These are phyloP conservation scores for Botryotinia convoluta DNA, from an alignment of 2,329 filamentous ascomycete genomes.

Conservation along the genomic window DNA sequence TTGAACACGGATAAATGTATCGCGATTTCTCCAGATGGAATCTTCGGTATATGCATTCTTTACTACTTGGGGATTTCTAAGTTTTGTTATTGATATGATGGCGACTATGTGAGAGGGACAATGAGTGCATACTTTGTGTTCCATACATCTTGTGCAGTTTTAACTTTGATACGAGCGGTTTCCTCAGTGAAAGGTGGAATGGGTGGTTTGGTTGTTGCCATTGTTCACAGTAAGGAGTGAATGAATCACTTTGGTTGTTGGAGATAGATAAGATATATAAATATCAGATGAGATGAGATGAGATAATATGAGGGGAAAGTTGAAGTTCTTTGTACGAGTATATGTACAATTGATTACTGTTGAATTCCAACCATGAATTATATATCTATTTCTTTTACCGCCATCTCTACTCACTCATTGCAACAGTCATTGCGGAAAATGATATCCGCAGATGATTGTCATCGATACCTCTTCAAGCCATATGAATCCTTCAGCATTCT, in stretches of 20 bases:
- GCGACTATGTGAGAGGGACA: background rate
- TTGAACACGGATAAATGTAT: conserved; percentile 65
- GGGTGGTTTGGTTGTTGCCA: conserved; percentile 41
- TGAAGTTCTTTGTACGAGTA: background rate
- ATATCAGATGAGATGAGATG: background rate
- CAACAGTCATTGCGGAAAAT: background rate
- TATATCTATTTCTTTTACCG: background rate
- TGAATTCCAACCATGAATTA: background rate
- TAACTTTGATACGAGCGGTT: conserved; percentile 73
- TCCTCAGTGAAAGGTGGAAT: conserved; percentile 74
- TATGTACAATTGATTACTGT: conserved; percentile 2
- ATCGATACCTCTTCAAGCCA: background rate
- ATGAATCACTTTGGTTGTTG: background rate
- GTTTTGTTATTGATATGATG: background rate
- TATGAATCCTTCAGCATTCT: background rate
- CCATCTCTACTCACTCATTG: background rate
- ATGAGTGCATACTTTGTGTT: conserved; percentile 62
- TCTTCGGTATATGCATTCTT: conserved; percentile 72
- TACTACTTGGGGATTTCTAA: conserved; percentile 62
- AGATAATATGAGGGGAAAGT: background rate
- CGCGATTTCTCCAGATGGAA: conserved; percentile 78
- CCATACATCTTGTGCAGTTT: conserved; percentile 80
- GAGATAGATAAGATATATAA: background rate
- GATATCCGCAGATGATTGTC: background rate
- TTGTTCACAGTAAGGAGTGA: background rate